These are phyloP conservation scores for Eimeria acervulina DNA, from an alignment of 169 alveolate genomes.

Conservation along the genomic window DNA sequence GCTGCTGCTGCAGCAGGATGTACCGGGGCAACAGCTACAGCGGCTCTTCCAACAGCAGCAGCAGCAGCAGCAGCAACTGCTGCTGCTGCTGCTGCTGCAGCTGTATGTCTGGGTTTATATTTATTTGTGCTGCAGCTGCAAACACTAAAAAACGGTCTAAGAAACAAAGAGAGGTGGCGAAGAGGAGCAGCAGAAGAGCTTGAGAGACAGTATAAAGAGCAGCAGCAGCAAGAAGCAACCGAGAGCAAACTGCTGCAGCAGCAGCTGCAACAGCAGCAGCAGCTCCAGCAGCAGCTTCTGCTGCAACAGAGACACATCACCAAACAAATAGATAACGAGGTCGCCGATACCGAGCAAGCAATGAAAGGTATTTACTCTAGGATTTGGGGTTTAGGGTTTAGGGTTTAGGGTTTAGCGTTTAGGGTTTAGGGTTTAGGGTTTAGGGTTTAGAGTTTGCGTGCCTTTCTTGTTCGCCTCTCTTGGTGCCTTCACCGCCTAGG, in stretches of 20 bases:
- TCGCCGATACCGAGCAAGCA: not conserved
- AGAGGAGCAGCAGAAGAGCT: not conserved
- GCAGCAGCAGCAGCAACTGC: too few relatives aligned
- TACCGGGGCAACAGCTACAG: too few relatives aligned
- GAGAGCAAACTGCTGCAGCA: too few relatives aligned
- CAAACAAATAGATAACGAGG: constrained; percentile 4
- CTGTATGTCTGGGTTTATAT: not conserved
- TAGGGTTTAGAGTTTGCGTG: not conserved
- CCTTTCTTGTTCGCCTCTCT: not conserved
- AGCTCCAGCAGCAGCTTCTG: too few relatives aligned
- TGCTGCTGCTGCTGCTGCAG: too few relatives aligned
- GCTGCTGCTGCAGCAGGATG: too few relatives aligned
- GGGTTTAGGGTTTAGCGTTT: constrained; percentile 23
- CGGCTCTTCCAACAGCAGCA: too few relatives aligned
- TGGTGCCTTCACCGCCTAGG: too few relatives aligned
- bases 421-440: constrained; percentile 23
- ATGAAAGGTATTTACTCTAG: not conserved
- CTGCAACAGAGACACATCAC: not conserved
- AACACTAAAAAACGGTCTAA: not conserved
- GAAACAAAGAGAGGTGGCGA: not conserved
- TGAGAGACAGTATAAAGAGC: not conserved
- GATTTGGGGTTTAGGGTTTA: not conserved
- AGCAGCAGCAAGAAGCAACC: constrained; percentile 12
- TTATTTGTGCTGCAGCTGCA: not conserved
- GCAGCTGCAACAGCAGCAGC: too few relatives aligned